Percentiles rank a stretch among this genome's conserved stretches.
Conservation (phyloP, 345 rosid species). For the Aquilaria malaccensis region DNA sequence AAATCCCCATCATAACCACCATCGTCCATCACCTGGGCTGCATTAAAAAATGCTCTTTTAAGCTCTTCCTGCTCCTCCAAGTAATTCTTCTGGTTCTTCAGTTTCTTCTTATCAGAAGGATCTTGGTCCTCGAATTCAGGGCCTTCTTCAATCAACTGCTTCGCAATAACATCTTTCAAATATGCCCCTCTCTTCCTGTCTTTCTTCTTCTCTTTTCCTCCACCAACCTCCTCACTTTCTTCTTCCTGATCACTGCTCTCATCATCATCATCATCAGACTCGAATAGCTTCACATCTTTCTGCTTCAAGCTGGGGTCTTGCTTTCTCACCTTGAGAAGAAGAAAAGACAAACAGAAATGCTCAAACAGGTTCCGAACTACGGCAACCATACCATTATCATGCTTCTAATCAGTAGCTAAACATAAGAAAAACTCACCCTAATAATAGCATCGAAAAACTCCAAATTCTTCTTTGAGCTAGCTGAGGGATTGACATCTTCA, state of each 20-base stretch:
- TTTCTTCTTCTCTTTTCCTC: slow-evolving; percentile 11
- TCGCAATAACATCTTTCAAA: slow-evolving; percentile 69
- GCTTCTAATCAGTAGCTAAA: neutral
- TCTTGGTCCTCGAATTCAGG: slow-evolving; percentile 49
- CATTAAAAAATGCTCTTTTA: slow-evolving; percentile 48
- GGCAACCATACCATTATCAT: neutral
- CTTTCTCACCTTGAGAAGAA: slow-evolving; percentile 15
- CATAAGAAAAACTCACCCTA: slow-evolving; percentile 28
- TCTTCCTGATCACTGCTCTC: slow-evolving; percentile 14
- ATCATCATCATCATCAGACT: slow-evolving; percentile 29
- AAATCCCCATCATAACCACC: slow-evolving; percentile 31
- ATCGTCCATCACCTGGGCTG: slow-evolving; percentile 33
- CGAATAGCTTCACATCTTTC: slow-evolving; percentile 36
- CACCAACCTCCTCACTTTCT: slow-evolving; percentile 9
- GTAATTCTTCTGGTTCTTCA: slow-evolving; percentile 29
- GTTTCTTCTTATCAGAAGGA: slow-evolving; percentile 12
- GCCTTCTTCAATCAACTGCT: slow-evolving; percentile 62
- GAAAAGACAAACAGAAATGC: neutral
- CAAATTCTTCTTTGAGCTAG: slow-evolving; percentile 15
- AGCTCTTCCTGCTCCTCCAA: slow-evolving; percentile 56
- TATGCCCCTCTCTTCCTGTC: slow-evolving; percentile 33
- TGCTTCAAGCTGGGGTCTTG: slow-evolving; percentile 43
- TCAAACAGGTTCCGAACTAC: neutral
- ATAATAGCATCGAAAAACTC: slow-evolving; percentile 37
- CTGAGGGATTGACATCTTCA: slow-evolving; percentile 6